Base-by-base conservation (phyloP, 1,284 basidiomycete species). In the Rhodotorula sp. region DNA sequence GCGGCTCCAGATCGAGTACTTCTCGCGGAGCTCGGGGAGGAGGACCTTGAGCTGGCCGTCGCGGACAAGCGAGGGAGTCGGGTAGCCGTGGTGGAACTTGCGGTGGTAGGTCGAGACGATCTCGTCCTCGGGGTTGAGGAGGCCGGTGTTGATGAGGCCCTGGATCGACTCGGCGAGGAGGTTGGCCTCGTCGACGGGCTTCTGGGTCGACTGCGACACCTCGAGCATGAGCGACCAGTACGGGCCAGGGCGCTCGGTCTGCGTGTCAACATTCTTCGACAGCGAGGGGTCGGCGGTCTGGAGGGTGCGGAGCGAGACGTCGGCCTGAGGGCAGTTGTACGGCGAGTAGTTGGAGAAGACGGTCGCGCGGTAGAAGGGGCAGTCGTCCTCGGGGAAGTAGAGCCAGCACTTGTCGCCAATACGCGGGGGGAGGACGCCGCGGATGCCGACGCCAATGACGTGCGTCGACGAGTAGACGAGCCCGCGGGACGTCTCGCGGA, bases 331-430 rank as follows among this genome's bases (percentile, higher is more conserved):
- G 69, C 82, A 82, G 80, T 86, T 85, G 81, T 83, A 81, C 48
- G 83, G 84, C 50, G 83, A 84, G 80, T 86, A 86, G 81, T 85
- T 85, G 72, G 83, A 84, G 78, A 86, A 86, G 78, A 86, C 84
- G 69, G 85, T 86, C 27, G 84, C 84, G 56, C 85, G 83, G 81
- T 86, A 86, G 81, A 85, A 86, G 51, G 85, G 85, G 56, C 83
- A 83, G 80, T 85, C 81, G 73, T 83, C 82, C 75, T 85, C 84
- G 54, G 84, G 84, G 80, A 71, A 70, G 80, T 82, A 83, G 66
- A 82, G 80, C 82, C 82, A 82, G 79, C 85, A 85, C 79, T 85
- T 85, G 80, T 85, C 84, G 44, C 84, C 84, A 64, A 85, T 85
- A 37, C 84, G 78, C n/a, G 82, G 80, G 13, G 85, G 85, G 36